Evolutionary conservation across 139 green algal genomes (phyloP), one percentile per base, ranked within the genome.

Genomic region (Haematococcus lacustris): DNA sequence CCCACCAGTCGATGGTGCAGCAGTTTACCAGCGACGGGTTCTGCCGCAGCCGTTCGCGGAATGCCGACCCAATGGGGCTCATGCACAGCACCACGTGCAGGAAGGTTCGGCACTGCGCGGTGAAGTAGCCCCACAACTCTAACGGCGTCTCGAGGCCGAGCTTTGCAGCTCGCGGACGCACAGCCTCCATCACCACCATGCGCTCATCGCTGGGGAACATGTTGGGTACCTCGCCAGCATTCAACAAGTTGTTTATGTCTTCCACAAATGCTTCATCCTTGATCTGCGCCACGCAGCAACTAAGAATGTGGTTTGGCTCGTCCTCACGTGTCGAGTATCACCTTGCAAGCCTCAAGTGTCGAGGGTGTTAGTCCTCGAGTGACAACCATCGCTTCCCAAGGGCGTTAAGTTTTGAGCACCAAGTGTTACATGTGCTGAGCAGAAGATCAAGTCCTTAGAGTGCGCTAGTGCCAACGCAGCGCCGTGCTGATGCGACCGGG

Each of bases 161-260:
- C 64, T 88, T 88, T 41, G 74, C 62, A 0, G 88, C 88, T 17
- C 59, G 53, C n/a, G 84, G 82, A 30, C 87, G 76, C 50, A 91
- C 82, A 17, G 77, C 72, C 78, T 93, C 86, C 70, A 93, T 75
- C 33, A 81, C 71, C 76, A 67, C 33, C 77, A 83, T 83, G 25
- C 62, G 57, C 68, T 83, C 87, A 71, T 93, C 88, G 33, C 65
- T 73, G 30, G 87, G 76, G 76, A 91, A 93, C 83, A 93, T 88
- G 77, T 90, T 90, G 63, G 88, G 88, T 71, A 93, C 88, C 80
- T 93, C 88, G 23, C 88, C 88, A 32, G 73, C 70, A 70, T 93
- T 93, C 32, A 93, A 81, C 35, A 93, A 75, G 79, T 92, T 92
- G 84, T 93, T 93, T 78, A 93, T 86, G 79, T 93, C 88, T 76